A percentile compares a stretch with the other conserved stretches of the same genome.
These are phyloP conservation scores for Aspergillus ustus DNA, from an alignment of 2,329 filamentous ascomycete genomes.

Conservation along the genomic window DNA sequence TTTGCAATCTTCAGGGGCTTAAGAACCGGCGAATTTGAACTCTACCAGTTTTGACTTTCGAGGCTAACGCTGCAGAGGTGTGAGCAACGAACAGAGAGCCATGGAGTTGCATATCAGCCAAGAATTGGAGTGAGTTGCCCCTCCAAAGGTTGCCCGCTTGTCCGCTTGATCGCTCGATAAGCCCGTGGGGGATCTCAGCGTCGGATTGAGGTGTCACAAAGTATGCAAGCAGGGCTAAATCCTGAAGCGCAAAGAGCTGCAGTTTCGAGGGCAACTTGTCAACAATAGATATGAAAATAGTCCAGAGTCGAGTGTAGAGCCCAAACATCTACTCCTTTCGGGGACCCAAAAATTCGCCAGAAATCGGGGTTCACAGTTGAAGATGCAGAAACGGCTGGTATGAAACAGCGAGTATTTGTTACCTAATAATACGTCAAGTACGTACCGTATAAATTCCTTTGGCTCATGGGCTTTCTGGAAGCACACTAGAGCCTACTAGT, in stretches of 20 bases:
- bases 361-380: not conserved
- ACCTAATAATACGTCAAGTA: constrained; percentile 19
- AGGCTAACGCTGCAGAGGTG: not conserved
- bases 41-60: not conserved
- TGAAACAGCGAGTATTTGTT: constrained; percentile 15
- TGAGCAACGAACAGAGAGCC: not conserved
- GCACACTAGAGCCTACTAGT: constrained; percentile 12
- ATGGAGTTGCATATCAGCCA: constrained; percentile 12
- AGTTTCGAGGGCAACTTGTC: not conserved
- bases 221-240: not conserved
- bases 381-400: not conserved
- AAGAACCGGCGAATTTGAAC: not conserved
- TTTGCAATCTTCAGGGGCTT: not conserved
- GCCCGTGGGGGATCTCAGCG: constrained; percentile 9
- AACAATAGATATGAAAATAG: not conserved
- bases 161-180: constrained; percentile 5
- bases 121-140: constrained; percentile 6
- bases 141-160: constrained; percentile 1
- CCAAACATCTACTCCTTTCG: not conserved
- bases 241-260: not conserved
- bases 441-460: constrained; percentile 5
- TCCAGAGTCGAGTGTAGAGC: not conserved
- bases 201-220: constrained; percentile 3
- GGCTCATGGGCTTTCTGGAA: constrained; percentile 16
- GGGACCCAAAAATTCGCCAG: constrained; percentile 10